phyloP scores from a whole-genome alignment of 78 protist species.

The slime mould (Dictyostelium discoideum) region DNA sequence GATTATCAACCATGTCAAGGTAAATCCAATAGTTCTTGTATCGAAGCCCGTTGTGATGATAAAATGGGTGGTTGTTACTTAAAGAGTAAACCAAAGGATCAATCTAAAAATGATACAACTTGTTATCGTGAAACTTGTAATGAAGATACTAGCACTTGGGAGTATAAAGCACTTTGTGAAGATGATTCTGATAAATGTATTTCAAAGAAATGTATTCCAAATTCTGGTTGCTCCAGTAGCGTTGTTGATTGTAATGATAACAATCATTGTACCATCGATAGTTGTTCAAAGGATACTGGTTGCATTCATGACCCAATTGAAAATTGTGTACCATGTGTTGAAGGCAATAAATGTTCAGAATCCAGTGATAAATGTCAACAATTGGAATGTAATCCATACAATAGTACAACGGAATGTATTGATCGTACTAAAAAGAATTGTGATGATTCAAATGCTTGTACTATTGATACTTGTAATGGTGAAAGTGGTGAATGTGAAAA shows the following conservation, averaged over 20 bases:
- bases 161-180: background rate
- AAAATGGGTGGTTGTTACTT: conserved; percentile 4
- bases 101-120: background rate
- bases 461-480: conserved; percentile 3
- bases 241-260: conserved; percentile 1
- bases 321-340: conserved; percentile 26
- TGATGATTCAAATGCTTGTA: conserved; percentile 4
- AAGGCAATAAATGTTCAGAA: background rate
- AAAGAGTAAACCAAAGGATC: background rate
- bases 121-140: background rate
- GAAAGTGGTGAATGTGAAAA: background rate
- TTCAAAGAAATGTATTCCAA: conserved; percentile 11
- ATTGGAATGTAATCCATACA: conserved; percentile 53
- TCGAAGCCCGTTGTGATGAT: background rate
- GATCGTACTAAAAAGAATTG: background rate
- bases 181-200: conserved; percentile 70
- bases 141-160: background rate
- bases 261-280: conserved; percentile 45
- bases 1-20: background rate
- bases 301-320: conserved; percentile 4
- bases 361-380: conserved; percentile 8
- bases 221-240: background rate
- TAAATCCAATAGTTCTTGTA: background rate
- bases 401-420: background rate
- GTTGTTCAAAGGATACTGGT: conserved; percentile 25